Base-by-base conservation (phyloP, 106 monocot species). In the Acanthochlamys bracteata region DNA sequence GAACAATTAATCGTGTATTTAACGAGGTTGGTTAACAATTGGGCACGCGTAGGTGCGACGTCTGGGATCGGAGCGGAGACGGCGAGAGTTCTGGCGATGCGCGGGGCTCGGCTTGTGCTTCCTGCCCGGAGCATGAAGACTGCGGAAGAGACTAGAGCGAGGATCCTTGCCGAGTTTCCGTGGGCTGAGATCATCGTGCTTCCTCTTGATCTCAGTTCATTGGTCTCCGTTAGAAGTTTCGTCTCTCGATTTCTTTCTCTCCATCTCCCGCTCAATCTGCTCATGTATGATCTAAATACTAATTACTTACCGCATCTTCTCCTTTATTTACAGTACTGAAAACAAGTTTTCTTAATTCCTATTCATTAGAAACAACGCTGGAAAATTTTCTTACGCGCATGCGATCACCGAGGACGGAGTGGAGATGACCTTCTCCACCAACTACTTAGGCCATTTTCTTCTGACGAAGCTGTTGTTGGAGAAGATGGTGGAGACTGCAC, bases 381-480 rank as follows among this genome's bases (percentile, higher is more conserved):
- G 96, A 25, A 98, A 71, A 70, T 98, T 88, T 72, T 82, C 91
- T 0, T 66, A 76, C 57, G 74, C 74, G 33, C 78, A 75, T 71
- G 80, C 71, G 24, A 63, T 91, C 43, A 76, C 88, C 8, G 96
- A 87, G 70, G 91, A 98, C 54, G 91, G 91, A 25, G 47, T 98
- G 58, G 96, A 98, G 74, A 80, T 85, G 82, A 88, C 91, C 39
- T 98, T 98, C 76, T 91, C 96, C 43, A 98, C 96, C 47, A 98
- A 98, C 68, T 88, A 91, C 64, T 69, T 98, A 55, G 90, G 95
- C 84, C 95, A 96, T 59, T 90, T 84, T 24, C 59, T 96, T 56
- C 66, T 96, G 33, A 91, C 95, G 26, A 83, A 91, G 78, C 69
- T 96, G 23, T 76, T 96, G 42, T 20, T 80, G 74, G 64, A 68